Base-by-base conservation (phyloP, 1,284 basidiomycete genomes). In the Trichosporon asahii region DNA sequence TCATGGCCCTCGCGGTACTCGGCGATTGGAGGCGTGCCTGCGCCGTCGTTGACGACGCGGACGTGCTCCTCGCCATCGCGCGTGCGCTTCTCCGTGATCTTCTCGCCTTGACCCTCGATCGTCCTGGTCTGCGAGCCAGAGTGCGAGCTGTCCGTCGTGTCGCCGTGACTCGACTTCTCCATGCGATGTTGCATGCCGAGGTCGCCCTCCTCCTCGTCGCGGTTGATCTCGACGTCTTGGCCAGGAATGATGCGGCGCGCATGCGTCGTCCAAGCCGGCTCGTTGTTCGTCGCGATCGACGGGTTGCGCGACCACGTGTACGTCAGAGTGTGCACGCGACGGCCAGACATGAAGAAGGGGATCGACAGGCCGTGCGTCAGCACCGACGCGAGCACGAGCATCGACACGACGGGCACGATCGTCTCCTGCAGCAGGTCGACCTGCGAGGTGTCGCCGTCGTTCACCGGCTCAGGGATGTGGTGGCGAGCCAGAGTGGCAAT, bases 351-450 rank as follows among this genome's bases (percentile, higher is more conserved):
- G 86, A 97, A 95, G 82, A 91, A 91, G 0, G 95, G 94, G 74
- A 98, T 96, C 23, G 93, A 95, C 6, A 98, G 86, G 7, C 95
- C 95, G 78, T 98, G 91, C 91, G 75, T 92, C 91, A 90, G 86
- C 71, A 96, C 91, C 0, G 93, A 95, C 74, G 89, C 90, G 0
- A 98, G 86, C 2, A 98, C 95, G 87, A 97, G 90, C 83, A 96
- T 96, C 0, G 91, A 89, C 11, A 94, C 91, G 71, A 98, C 91
- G 0, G 95, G 95, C 78, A 94, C 91, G 68, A 97, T 94, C 2
- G 89, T 86, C 18, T 89, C 86, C 1, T 89, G 87, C 15, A 97
- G 85, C 14, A 91, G 80, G 71, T 91, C 88, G 5, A 88, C 85
- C 80, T 92, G 89, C 29, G 85, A 85, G 49, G 86, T 85, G 66